These are phyloP conservation scores for Haplosporangium gracile DNA, from an alignment of 192 early-diverging fungal genomes.

Conservation along the genomic window DNA sequence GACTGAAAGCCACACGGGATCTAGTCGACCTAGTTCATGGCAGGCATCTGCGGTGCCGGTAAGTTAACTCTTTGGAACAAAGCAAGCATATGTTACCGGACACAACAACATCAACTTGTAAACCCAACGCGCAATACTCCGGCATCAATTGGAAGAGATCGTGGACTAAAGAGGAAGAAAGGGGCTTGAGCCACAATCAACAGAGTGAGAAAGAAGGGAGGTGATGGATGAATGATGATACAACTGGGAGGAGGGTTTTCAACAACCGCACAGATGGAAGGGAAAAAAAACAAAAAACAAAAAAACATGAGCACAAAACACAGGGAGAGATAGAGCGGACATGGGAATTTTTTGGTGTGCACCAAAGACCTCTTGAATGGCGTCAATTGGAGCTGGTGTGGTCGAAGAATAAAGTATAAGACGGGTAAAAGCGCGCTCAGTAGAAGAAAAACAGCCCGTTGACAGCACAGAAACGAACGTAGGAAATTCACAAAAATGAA, in stretches of 20 bases:
- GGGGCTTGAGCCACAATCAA: not conserved
- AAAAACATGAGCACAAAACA: not conserved
- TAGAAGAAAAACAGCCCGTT: not conserved
- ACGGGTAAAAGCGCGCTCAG: not conserved
- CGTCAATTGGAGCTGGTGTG: not conserved
- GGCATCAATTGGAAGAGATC: not conserved
- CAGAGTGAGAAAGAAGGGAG: not conserved
- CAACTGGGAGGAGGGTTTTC: not conserved
- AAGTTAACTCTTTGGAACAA: not conserved
- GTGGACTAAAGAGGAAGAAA: not conserved
- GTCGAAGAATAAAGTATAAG: not conserved
- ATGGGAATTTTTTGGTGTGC: not conserved
- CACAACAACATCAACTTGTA: not conserved
- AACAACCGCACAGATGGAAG: not conserved
- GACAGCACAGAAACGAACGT: not conserved
- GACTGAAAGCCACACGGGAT: conserved; percentile 20
- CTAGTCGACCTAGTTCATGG: conserved; percentile 36
- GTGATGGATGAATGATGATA: not conserved
- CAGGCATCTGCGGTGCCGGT: conserved; percentile 30
- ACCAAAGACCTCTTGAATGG: not conserved
- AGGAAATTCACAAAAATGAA: not conserved
- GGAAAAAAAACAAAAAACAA: not conserved
- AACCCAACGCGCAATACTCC: not conserved
- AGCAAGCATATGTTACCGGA: not conserved
- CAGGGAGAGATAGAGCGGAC: not conserved